Evolutionary conservation across 2,329 filamentous ascomycete genomes (phyloP), one percentile per base, ranked within the genome.

Genomic region (Onygenales sp.): DNA sequence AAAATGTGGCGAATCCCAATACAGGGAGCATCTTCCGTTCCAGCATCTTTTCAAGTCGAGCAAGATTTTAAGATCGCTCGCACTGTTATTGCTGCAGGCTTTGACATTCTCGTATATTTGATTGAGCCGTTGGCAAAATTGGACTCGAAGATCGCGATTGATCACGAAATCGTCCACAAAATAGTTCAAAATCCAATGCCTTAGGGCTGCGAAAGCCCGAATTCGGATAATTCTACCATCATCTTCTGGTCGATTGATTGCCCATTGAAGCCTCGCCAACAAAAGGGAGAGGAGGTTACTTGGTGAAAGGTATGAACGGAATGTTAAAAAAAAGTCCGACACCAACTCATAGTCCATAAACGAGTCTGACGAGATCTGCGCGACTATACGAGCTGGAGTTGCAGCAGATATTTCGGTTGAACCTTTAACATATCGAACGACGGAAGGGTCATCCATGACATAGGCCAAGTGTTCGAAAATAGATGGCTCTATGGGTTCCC

Each of bases 101-200:
- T 73, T 76, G 36, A 85, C 72, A 53, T 77, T 71, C 33, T 69
- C 64, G 54, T 80, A 79, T 52, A 86, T 66, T 27, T 67, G 66
- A 66, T 97, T 96, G 55, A 96, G 77, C 7, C 90, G 77, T 35
- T 83, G 77, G 70, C 92, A 96, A 65, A 96, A 96, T 13, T 82
- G 81, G 5, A 80, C 75, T 7, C 92, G 84, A 35, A 97, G 75
- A 44, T 80, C 75, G 64, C 86, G 84, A 65, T 91, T 83, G 27
- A 85, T 71, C 42, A 94, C 82, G 66, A 95, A 98, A 66, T 98
- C 93, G 65, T 98, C 93, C 53, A 88, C 79, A 61, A 97, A 98
- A 69, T 98, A 98, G 68, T 98, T 98, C 57, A 98, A 73, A 54
- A 97, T 91, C 93, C 93, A 98, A 69, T 98, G 93, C 54, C 93